phyloP scores from a whole-genome alignment of 257 asterid species.

The Solanum acaule region DNA sequence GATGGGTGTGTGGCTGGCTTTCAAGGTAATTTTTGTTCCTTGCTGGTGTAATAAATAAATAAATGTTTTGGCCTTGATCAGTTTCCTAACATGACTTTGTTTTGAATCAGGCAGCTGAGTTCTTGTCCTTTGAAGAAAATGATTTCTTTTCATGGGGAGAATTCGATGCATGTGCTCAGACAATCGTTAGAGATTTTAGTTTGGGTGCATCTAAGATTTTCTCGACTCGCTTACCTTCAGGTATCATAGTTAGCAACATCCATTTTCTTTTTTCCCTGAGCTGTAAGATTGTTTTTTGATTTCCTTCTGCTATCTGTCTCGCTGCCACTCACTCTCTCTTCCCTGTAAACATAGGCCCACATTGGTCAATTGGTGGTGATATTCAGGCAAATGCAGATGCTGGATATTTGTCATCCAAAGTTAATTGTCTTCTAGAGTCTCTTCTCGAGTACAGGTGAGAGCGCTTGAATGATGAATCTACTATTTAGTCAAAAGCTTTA shows the following conservation, averaged over 20 bases:
- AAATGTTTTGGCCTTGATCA: not conserved
- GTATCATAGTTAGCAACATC: conserved; percentile 18
- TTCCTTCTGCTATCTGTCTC: not conserved
- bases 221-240: conserved; percentile 33
- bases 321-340: not conserved
- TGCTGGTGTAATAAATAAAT: not conserved
- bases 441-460: conserved; percentile 79
- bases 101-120: conserved; percentile 58
- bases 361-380: conserved; percentile 23
- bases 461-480: not conserved
- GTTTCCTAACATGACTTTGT: not conserved
- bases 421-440: conserved; percentile 46
- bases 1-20: conserved; percentile 70
- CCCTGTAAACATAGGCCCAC: conserved; percentile 21
- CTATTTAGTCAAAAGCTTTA: not conserved
- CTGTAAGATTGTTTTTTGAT: not conserved
- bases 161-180: conserved; percentile 31
- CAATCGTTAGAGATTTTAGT: conserved; percentile 33
- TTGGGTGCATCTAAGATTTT: conserved; percentile 40
- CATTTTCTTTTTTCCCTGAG: not conserved
- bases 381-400: conserved; percentile 18
- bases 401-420: conserved; percentile 60
- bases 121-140: conserved; percentile 25
- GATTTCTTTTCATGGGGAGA: conserved; percentile 32
- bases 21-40: conserved; percentile 39